A percentile compares a stretch with the other conserved stretches of the same genome.
Conservation (phyloP, 768 basidiomycete genomes). For the Suillus subluteus region DNA sequence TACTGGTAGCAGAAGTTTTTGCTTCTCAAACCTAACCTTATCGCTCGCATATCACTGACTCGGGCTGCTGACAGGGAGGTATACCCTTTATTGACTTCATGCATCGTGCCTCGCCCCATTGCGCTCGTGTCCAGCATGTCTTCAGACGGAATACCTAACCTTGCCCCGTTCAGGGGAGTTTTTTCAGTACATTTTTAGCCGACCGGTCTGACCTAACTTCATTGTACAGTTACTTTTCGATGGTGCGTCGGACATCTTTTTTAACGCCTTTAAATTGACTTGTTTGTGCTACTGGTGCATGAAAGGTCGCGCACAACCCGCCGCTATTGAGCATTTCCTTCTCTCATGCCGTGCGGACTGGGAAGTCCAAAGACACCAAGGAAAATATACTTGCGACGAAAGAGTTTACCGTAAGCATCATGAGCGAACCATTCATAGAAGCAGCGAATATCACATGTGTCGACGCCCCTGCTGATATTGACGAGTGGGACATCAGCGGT, state of each 20-base stretch:
- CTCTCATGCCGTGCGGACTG: conserved; percentile 39
- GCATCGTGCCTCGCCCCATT: conserved; percentile 67
- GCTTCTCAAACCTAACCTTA: conserved; percentile 22
- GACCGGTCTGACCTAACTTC: conserved; percentile 5
- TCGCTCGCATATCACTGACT: conserved; percentile 28
- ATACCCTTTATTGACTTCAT: conserved; percentile 59
- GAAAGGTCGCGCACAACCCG: conserved; percentile 63
- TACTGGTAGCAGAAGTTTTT: neutral
- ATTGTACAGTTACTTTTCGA: conserved; percentile 59
- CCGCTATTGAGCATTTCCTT: conserved; percentile 69
- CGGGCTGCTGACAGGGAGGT: conserved; percentile 29
- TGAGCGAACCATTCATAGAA: conserved; percentile 67
- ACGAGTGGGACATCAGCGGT: conserved; percentile 67
- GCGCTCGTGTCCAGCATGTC: conserved; percentile 67
- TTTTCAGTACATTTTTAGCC: conserved; percentile 4
- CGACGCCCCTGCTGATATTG: conserved; percentile 53
- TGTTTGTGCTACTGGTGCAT: conserved; percentile 1
- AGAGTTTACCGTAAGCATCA: conserved; percentile 72
- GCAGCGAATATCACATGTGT: conserved; percentile 59
- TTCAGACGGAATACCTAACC: conserved; percentile 53
- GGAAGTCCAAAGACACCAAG: conserved; percentile 59
- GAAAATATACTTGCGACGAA: conserved; percentile 66
- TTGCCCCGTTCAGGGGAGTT: conserved; percentile 67
- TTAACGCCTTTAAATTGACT: neutral
- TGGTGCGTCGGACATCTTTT: conserved; percentile 38